These are phyloP conservation scores for Moesziomyces sp. DNA, from an alignment of 1,284 basidiomycete species.

Conservation along the genomic window DNA sequence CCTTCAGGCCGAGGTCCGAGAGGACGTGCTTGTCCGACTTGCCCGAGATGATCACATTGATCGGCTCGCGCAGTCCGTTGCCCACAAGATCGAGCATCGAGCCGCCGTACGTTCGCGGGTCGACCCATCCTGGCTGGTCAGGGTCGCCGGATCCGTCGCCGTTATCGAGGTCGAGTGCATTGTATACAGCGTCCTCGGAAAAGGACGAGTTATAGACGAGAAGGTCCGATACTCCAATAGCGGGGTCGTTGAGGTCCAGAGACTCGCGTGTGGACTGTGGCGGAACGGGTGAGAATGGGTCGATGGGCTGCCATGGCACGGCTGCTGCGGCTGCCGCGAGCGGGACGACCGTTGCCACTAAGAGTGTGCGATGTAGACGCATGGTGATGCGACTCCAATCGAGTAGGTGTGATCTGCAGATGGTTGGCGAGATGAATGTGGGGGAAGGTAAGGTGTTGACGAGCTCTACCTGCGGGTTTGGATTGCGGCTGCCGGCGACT, in stretches of 20 bases:
- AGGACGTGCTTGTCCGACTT: conserved; percentile 81
- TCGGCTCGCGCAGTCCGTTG: conserved; percentile 87
- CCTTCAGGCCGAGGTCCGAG: conserved; percentile 78
- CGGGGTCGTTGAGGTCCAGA: conserved; percentile 27
- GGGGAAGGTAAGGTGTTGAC: too few relatives aligned
- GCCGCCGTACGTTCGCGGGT: conserved; percentile 49
- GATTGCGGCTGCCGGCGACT: not conserved
- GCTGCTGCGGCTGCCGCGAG: conserved; percentile 3
- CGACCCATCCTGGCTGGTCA: conserved; percentile 49
- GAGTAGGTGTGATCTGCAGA: too few relatives aligned
- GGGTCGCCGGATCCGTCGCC: conserved; percentile 40
- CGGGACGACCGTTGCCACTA: conserved; percentile 3
- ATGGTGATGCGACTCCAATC: conserved; percentile 5
- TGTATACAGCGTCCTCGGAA: conserved; percentile 37
- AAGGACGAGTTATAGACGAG: conserved; percentile 36
- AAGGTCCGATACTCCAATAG: conserved; percentile 23
- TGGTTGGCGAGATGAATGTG: too few relatives aligned
- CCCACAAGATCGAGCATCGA: conserved; percentile 68
- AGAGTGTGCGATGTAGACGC: conserved; percentile 18
- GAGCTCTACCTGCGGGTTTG: too few relatives aligned
- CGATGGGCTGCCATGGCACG: conserved; percentile 31
- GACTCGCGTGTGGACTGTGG: conserved; percentile 22
- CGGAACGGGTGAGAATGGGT: conserved; percentile 14
- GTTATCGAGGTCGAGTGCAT: conserved; percentile 44
- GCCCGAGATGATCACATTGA: conserved; percentile 87